Conservation (phyloP, 148 eudicot species). For the Spergularia marina region DNA sequence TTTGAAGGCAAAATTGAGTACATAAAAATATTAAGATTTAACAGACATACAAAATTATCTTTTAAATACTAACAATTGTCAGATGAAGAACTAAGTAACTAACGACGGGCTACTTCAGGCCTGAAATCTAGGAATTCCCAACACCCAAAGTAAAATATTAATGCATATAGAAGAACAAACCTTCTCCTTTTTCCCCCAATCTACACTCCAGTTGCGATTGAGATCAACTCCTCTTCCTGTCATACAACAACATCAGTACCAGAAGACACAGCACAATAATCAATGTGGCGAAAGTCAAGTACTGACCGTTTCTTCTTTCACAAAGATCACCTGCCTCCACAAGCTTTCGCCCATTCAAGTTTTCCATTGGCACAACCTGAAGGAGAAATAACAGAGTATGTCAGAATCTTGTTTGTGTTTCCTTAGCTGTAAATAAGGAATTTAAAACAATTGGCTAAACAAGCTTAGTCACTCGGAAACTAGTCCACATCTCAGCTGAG, state of each 20-base stretch:
- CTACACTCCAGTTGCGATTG: constrained; percentile 98
- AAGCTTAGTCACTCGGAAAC: too few species aligned
- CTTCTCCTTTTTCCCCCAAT: constrained; percentile 99
- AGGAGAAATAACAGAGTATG: constrained; percentile 14
- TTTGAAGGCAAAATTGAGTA: too few species aligned
- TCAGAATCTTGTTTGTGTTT: neutral
- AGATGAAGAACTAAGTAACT: too few species aligned
- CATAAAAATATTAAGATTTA: too few species aligned
- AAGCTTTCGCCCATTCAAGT: constrained; percentile 85
- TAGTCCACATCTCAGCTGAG: too few species aligned
- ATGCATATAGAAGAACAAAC: constrained; percentile 29
- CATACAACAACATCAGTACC: constrained; percentile 26
- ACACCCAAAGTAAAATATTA: neutral
- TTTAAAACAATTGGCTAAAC: too few species aligned
- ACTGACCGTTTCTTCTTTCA: constrained; percentile 90
- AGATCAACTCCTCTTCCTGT: constrained; percentile 99
- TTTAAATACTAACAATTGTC: too few species aligned
- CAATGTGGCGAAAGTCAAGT: constrained; percentile 11
- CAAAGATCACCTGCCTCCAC: constrained; percentile 95
- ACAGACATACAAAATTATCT: too few species aligned
- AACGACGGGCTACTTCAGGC: neutral
- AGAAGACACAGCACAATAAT: constrained; percentile 7
- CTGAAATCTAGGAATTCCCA: neutral
- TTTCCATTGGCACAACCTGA: constrained; percentile 94
- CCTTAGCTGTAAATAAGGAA: too few species aligned